These are phyloP conservation scores for Cocos nucifera DNA, from an alignment of 176 grass and related monocot genomes.

Conservation along the genomic window DNA sequence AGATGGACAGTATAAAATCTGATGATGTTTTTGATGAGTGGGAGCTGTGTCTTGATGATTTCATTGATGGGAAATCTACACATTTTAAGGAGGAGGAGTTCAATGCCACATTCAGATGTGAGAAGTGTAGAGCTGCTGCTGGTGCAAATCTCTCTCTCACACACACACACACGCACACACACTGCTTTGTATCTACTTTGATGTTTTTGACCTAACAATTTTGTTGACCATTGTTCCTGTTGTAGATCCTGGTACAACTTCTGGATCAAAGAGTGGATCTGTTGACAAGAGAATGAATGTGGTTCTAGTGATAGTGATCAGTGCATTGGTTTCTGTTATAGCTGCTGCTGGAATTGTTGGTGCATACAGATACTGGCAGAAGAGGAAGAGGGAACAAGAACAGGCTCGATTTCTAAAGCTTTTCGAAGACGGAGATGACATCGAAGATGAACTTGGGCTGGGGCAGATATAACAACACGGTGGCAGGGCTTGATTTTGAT, in stretches of 20 bases:
- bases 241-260: not conserved
- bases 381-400: slow-evolving; percentile 2
- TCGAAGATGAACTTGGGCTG: slow-evolving; percentile 12
- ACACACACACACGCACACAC: no score
- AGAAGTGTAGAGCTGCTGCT: slow-evolving; percentile 1
- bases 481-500: no score
- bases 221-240: no score
- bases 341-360: not conserved
- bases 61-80: not conserved
- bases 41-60: slow-evolving; percentile 12
- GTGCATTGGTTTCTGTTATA: slow-evolving; percentile 1
- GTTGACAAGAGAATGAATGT: not conserved
- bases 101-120: slow-evolving; percentile 9
- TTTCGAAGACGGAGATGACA: slow-evolving; percentile 11
- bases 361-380: slow-evolving; percentile 16
- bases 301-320: not conserved
- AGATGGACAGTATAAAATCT: slow-evolving; percentile 3
- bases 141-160: not conserved
- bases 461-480: no score
- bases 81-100: slow-evolving; percentile 7
- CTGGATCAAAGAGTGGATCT: not conserved
- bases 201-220: no score
- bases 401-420: slow-evolving; percentile 15
- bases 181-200: no score
- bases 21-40: slow-evolving; percentile 16